These are phyloP conservation scores for Tylopilus subfusipes DNA, from an alignment of 768 basidiomycete genomes.

Conservation along the genomic window DNA sequence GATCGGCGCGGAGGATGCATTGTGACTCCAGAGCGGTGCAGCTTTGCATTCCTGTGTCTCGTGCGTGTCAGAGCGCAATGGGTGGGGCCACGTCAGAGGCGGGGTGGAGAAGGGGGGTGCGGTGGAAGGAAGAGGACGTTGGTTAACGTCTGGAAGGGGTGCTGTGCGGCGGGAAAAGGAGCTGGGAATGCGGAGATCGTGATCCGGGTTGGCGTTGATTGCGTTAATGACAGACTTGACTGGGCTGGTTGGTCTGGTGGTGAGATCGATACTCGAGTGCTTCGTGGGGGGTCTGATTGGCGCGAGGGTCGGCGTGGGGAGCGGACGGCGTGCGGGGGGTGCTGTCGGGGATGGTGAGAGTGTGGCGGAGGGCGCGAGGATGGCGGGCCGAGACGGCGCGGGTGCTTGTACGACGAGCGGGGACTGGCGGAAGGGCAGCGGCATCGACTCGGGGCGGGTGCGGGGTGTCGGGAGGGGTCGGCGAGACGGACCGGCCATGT, in stretches of 20 bases:
- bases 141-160: constrained; percentile 6
- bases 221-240: constrained; percentile 12
- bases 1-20: constrained; percentile 17
- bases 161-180: constrained; percentile 24
- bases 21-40: constrained; percentile 45
- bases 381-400: constrained; percentile 30
- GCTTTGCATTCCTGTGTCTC: constrained; percentile 27
- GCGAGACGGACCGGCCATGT: constrained; percentile 20
- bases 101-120: constrained; percentile 3
- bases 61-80: constrained; percentile 2
- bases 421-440: constrained; percentile 13
- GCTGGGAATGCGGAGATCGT: constrained; percentile 22
- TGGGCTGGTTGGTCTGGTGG: constrained; percentile 18
- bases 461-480: constrained; percentile 31
- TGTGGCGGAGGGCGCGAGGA: constrained; percentile 24
- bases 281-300: constrained; percentile 6
- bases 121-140: not conserved
- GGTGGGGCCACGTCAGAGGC: constrained; percentile 13
- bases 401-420: constrained; percentile 29
- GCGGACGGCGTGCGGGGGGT: constrained; percentile 20
- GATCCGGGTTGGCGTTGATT: constrained; percentile 10
- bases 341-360: constrained; percentile 12
- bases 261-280: constrained; percentile 26
- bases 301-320: constrained; percentile 17
- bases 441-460: constrained; percentile 27